phyloP scores from a whole-genome alignment of 345 rosid genomes.

The Litchi chinensis region DNA sequence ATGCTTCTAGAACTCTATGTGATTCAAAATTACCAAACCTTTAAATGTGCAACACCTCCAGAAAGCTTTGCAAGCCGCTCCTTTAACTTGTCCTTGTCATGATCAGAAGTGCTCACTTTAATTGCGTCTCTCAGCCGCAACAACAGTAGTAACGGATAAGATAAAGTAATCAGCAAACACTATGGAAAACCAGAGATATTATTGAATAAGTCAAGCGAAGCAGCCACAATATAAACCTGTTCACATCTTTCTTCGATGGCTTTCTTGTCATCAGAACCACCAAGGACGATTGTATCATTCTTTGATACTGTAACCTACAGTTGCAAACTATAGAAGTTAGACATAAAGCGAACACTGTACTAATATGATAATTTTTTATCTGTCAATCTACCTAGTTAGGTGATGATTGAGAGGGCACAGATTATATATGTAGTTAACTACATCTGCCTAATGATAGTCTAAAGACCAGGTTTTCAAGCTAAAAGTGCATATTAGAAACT shows the following conservation, averaged over 20 bases:
- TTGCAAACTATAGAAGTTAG: constrained; percentile 1
- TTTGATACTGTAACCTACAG: constrained; percentile 35
- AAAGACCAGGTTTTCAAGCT: not conserved
- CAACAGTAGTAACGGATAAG: not conserved
- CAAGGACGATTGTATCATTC: constrained; percentile 43
- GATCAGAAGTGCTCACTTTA: constrained; percentile 38
- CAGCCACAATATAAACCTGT: constrained; percentile 28
- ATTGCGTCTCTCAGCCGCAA: constrained; percentile 39
- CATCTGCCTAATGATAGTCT: not conserved
- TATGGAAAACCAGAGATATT: not conserved
- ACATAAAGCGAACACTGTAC: not conserved
- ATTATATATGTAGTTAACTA: not conserved
- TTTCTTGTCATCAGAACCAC: constrained; percentile 44
- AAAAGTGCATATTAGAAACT: no score
- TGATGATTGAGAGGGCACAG: not conserved
- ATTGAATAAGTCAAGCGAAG: not conserved
- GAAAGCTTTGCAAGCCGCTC: constrained; percentile 34
- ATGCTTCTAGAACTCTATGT: not conserved
- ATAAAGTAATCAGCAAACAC: not conserved
- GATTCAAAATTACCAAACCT: constrained; percentile 22
- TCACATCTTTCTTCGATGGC: constrained; percentile 48
- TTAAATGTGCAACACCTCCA: constrained; percentile 34
- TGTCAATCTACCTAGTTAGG: no score
- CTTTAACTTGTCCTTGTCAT: constrained; percentile 32
- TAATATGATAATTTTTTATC: no score